phyloP scores from a whole-genome alignment of 2,329 filamentous ascomycete species.

The Thyridium curvatum region DNA sequence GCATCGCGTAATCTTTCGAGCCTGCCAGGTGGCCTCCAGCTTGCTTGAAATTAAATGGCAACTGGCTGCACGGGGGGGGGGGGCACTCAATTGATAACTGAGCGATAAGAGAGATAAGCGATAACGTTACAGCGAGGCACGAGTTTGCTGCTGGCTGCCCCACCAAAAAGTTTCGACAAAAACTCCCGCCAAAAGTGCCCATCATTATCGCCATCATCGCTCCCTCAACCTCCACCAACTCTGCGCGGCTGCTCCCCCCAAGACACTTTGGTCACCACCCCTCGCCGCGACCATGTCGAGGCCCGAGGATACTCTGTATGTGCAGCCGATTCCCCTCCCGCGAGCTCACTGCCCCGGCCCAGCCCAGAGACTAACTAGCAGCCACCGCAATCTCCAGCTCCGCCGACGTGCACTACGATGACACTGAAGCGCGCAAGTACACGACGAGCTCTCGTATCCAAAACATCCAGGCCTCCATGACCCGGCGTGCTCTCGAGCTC shows the following conservation, averaged over 20 bases:
- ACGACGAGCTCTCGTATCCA: constrained; percentile 94
- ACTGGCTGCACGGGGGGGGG: no score
- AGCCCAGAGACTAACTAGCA: not conserved
- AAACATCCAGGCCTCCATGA: constrained; percentile 93
- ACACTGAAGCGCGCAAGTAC: constrained; percentile 93
- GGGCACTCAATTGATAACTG: no score
- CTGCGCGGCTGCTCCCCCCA: constrained; percentile 5
- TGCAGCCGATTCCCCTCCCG: constrained; percentile 8
- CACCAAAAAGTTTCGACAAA: constrained; percentile 7
- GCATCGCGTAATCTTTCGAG: no score
- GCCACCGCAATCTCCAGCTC: constrained; percentile 48
- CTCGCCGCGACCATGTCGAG: constrained; percentile 68
- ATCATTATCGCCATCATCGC: no score
- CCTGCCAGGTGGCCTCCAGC: no score
- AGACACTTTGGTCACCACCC: not conserved
- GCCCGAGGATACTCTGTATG: constrained; percentile 88
- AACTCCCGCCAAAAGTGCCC: not conserved
- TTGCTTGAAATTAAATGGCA: no score
- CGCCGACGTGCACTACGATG: constrained; percentile 96
- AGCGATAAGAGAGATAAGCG: no score
- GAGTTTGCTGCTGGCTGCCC: no score
- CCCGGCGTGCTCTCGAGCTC: constrained; percentile 83
- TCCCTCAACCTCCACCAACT: no score
- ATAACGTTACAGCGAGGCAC: no score
- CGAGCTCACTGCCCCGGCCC: constrained; percentile 5